phyloP scores from a whole-genome alignment of 257 asterid genomes.

The Phtheirospermum japonicum region DNA sequence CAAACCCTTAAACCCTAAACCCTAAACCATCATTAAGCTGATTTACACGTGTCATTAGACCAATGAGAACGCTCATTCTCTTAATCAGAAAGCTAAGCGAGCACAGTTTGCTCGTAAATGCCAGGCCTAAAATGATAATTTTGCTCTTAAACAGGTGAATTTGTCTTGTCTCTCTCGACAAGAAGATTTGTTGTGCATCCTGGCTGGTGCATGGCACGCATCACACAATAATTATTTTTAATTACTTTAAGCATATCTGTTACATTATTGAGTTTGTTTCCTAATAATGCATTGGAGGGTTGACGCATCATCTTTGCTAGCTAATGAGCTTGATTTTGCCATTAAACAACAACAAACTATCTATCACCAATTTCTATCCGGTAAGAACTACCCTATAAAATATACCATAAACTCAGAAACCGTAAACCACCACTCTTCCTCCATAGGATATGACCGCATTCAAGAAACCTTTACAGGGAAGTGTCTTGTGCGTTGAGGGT shows the following conservation, averaged over 20 bases:
- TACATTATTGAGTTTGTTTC: slow-evolving; percentile 6
- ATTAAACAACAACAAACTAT: slow-evolving; percentile 57
- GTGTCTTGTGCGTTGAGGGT: slow-evolving; percentile 17
- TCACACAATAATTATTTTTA: not conserved
- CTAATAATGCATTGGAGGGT: slow-evolving; percentile 59
- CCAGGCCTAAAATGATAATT: not conserved
- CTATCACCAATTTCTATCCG: slow-evolving; percentile 29
- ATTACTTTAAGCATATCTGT: slow-evolving; percentile 6
- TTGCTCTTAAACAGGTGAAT: slow-evolving; percentile 54
- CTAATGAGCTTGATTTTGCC: slow-evolving; percentile 85
- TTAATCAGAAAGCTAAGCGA: not conserved
- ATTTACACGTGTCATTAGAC: slow-evolving; percentile 32
- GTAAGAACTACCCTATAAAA: slow-evolving; percentile 28
- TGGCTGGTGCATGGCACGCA: slow-evolving; percentile 65
- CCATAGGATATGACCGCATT: slow-evolving; percentile 18
- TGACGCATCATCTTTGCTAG: slow-evolving; percentile 95
- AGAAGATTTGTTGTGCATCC: slow-evolving; percentile 93
- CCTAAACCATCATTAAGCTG: slow-evolving; percentile 29
- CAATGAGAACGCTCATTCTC: slow-evolving; percentile 33
- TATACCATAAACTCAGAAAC: slow-evolving; percentile 16
- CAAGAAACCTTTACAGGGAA: slow-evolving; percentile 30
- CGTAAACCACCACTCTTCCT: slow-evolving; percentile 24
- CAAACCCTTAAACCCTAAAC: too few species aligned
- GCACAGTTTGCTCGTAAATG: too few species aligned
- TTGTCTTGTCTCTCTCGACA: slow-evolving; percentile 74